Conservation (phyloP, 306 rosid species). For the Acmispon strigosus region DNA sequence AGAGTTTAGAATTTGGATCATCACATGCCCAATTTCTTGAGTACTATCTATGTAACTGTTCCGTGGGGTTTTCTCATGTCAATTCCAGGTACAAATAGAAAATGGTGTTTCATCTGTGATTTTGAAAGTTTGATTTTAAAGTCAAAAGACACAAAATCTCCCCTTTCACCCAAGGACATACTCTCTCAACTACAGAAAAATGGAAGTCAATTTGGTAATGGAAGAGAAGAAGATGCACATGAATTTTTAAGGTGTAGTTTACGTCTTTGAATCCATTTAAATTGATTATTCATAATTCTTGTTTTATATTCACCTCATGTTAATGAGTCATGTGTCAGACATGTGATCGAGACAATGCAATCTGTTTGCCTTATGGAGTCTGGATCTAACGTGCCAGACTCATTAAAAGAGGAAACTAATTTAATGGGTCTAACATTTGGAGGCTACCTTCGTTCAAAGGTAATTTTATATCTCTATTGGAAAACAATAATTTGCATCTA, state of each 20-base stretch:
- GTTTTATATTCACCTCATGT: background rate
- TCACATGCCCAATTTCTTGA: background rate
- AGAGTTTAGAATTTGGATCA: background rate
- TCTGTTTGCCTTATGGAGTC: slow-evolving; percentile 62
- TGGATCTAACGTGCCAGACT: slow-evolving; percentile 29
- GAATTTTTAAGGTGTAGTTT: slow-evolving; percentile 70
- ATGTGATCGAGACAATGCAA: slow-evolving; percentile 78
- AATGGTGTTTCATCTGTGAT: slow-evolving; percentile 77
- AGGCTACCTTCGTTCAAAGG: slow-evolving; percentile 89
- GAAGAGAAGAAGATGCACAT: slow-evolving; percentile 94
- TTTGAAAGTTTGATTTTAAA: slow-evolving; percentile 62
- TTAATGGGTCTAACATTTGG: slow-evolving; percentile 82
- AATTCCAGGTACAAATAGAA: slow-evolving; percentile 54
- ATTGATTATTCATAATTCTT: background rate
- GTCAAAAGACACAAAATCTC: slow-evolving; percentile 60
- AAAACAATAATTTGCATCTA: background rate
- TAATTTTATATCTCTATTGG: slow-evolving; percentile 9
- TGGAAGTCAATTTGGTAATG: slow-evolving; percentile 79
- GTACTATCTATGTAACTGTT: background rate
- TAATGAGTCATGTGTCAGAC: slow-evolving; percentile 31
- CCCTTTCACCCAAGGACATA: slow-evolving; percentile 60
- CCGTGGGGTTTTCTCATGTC: background rate
- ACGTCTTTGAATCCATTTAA: background rate
- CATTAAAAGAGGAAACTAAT: slow-evolving; percentile 69
- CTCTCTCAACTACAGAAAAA: slow-evolving; percentile 60